phyloP scores from a whole-genome alignment of 345 rosid genomes.

The Fremontodendron californicum region DNA sequence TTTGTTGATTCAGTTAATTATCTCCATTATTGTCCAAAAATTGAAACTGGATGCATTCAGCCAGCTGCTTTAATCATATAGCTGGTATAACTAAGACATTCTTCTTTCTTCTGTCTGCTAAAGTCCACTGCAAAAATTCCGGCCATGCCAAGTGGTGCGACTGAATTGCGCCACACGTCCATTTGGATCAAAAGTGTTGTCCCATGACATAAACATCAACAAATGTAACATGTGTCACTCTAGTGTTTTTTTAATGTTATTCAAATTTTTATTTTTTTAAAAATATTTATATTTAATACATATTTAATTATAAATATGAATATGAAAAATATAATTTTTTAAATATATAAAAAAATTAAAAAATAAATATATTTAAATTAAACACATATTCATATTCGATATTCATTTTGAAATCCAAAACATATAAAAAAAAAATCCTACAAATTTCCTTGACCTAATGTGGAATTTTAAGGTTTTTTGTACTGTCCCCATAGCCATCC shows the following conservation, averaged over 20 bases:
- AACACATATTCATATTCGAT: no score
- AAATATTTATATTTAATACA: no score
- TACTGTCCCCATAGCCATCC: not conserved
- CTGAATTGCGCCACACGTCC: not conserved
- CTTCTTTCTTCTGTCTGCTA: constrained; percentile 6
- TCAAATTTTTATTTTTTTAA: no score
- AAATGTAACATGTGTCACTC: not conserved
- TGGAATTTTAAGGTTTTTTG: constrained; percentile 19
- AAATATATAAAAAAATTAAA: no score
- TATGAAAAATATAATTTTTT: no score
- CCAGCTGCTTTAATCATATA: not conserved
- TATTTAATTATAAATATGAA: no score
- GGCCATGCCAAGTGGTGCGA: constrained; percentile 14
- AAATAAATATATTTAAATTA: no score
- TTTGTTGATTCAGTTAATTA: constrained; percentile 3
- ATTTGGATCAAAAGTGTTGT: not conserved
- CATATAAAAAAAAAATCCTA: no score
- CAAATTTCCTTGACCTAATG: constrained; percentile 19
- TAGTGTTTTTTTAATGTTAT: not conserved
- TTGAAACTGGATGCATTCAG: not conserved
- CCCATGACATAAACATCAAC: not conserved
- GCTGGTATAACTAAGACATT: not conserved
- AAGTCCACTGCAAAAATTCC: constrained; percentile 13
- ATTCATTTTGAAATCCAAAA: no score
- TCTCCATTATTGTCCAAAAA: not conserved